Evolutionary conservation across 768 basidiomycete species (phyloP), one percentile per base, ranked within the genome.

Genomic region (Suillus occidentalis): DNA sequence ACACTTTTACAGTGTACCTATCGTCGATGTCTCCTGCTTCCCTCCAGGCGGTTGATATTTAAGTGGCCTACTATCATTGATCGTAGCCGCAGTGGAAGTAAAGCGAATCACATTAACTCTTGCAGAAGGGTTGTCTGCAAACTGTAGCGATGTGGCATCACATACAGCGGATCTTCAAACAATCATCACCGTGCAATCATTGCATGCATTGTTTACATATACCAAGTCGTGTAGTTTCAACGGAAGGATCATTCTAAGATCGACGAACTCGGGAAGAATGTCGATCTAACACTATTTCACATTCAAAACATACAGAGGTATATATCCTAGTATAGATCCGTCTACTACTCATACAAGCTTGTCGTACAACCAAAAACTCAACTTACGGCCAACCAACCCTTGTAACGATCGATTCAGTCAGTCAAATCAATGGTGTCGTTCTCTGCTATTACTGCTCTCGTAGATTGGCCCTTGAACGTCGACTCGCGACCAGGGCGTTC

Each of bases 341-440:
- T 39, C 37, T 9, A 58, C 37, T 22, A 57, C n/a, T 39, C 14
- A 25, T 22, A 57, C n/a, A 28, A 18, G 9, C 28, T 53, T 53
- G 31, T 25, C 25, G 56, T 57, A 57, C 56, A 58, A 40, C n/a
- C 37, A 22, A 57, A 53, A 39, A 7, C 4, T 16, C 25, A 25
- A 39, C 2, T 28, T 8, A 28, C 22, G 8, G 25, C 25, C 25
- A 16, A 25, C 22, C 28, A 16, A 50, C 14, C 49, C 25, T 8
- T 39, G 16, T 20, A 12, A 10, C 10, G 39, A 16, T 55, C 9
- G 13, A 66, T 6, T 60, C 53, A 66, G 72, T 68, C 82, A 7
- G 81, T 82, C 18, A 82, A 71, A 74, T 82, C 81, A 37, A 82
- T 82, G n/a, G 82, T 64, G 31, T 80, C 75, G 9, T 71, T 61